These are phyloP conservation scores for Scalesia atractyloides DNA, from an alignment of 129 eudicot species.

Conservation along the genomic window DNA sequence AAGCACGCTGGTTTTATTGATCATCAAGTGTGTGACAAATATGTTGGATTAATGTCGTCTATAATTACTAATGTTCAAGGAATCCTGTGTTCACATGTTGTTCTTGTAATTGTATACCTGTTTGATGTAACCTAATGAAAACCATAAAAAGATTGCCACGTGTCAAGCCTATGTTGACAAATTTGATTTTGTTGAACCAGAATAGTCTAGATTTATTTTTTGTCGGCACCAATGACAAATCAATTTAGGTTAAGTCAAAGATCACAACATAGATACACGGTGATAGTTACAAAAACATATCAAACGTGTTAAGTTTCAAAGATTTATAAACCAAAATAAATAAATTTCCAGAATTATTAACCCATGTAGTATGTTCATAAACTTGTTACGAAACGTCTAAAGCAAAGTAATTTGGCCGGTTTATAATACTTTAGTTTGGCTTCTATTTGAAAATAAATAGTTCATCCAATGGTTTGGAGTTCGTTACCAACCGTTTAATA, in stretches of 20 bases:
- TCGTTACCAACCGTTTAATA: too few relatives aligned
- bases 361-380: not conserved
- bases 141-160: conserved; percentile 5
- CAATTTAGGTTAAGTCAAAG: not conserved
- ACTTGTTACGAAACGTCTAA: too few relatives aligned
- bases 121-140: conserved; percentile 19
- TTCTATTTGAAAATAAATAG: too few relatives aligned
- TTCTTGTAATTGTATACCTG: not conserved
- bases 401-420: too few relatives aligned
- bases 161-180: not conserved
- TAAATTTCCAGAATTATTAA: not conserved
- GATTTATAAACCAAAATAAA: too few relatives aligned
- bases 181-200: not conserved
- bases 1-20: not conserved
- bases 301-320: not conserved
- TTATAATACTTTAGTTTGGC: too few relatives aligned
- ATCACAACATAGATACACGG: not conserved
- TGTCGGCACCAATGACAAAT: not conserved
- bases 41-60: conserved; percentile 13
- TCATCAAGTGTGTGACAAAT: not conserved
- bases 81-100: not conserved
- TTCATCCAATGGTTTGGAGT: not conserved
- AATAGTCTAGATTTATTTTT: not conserved
- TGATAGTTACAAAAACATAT: not conserved
- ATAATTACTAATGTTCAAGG: not conserved